Base-by-base conservation (phyloP, 2,329 filamentous ascomycete species). In the Aureobasidium lini region DNA sequence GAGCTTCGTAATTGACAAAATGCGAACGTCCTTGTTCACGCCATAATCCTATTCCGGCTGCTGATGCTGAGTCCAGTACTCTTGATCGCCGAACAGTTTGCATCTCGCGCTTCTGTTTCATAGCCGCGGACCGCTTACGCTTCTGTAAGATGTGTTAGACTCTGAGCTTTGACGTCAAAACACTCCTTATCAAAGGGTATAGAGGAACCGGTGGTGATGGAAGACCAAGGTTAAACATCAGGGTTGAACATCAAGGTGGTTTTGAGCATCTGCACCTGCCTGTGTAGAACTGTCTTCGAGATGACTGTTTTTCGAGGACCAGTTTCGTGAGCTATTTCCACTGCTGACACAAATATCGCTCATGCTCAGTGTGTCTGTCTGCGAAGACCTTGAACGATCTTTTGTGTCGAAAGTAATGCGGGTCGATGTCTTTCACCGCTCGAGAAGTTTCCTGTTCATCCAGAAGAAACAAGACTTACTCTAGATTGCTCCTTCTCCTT, bases 401-500 rank as follows among this genome's bases (percentile, higher is more conserved):
- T 23, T 23, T 23, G 23, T 23, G 23, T 23, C 23, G 23, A 48
- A 6, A 48, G 6, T 5, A 29, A 48, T 48, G 39, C 34, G 1
- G 2, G 34, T 9, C 34, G 13, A 9, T 8, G 2, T 36, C 2
- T 9, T 13, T 6, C 8, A 36, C 13, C 34, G 5, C 34, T 9
- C 2, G 44, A 48, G 7, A 5, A 34, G 6, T 15, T 23, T 4
- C 31, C 11, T 31, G 1, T 6, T n/a, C 16, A 6, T 57, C 4
- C 15, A 49, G 13, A 28, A 36, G 6, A 31, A 28, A 40, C 10
- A 18, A 64, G 9, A 63, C 62, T 66, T 66, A 62, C 71, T 64
- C 65, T 68, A 68, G 69, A 39, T 61, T 65, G 61, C 63, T 71
- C 66, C 64, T 66, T 53, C 67, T 76, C 65, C 28, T 65, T 66